phyloP scores from a whole-genome alignment of 2,329 filamentous ascomycete species.

The Penicillium sp. region DNA sequence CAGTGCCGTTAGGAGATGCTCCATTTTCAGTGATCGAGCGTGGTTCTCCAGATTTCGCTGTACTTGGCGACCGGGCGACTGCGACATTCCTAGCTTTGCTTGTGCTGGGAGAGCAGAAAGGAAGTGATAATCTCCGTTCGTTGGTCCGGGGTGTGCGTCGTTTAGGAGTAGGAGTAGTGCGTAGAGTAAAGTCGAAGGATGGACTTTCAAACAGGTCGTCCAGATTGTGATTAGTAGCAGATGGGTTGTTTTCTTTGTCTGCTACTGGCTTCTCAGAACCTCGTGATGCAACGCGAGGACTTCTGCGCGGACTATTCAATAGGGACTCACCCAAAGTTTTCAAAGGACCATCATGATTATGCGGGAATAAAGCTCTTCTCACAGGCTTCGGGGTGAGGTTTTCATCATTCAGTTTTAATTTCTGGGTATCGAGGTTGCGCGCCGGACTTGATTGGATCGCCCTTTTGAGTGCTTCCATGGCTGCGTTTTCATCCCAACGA shows the following conservation, averaged over 20 bases:
- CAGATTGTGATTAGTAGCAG: constrained; percentile 49
- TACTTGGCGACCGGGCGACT: constrained; percentile 3
- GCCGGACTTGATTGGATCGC: constrained; percentile 61
- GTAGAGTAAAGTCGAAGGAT: constrained; percentile 50
- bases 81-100: constrained; percentile 4
- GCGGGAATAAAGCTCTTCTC: constrained; percentile 42
- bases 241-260: constrained; percentile 58
- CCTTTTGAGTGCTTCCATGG: constrained; percentile 46
- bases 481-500: constrained; percentile 36
- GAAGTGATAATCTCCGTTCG: constrained; percentile 37
- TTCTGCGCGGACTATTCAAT: constrained; percentile 48
- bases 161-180: constrained; percentile 49
- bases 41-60: background rate
- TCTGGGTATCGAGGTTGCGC: constrained; percentile 45
- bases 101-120: constrained; percentile 31
- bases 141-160: constrained; percentile 50
- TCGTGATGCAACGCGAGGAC: constrained; percentile 33
- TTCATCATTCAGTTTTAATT: constrained; percentile 42
- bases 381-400: constrained; percentile 55
- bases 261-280: constrained; percentile 37
- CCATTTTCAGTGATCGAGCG: constrained; percentile 2
- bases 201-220: constrained; percentile 64
- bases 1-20: background rate
- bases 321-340: constrained; percentile 34
- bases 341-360: constrained; percentile 33